A percentile compares a stretch with the other conserved stretches of the same genome.
Evolutionary conservation across 192 early-diverging fungal species (phyloP).

Genomic region (Coemansia sp.): DNA sequence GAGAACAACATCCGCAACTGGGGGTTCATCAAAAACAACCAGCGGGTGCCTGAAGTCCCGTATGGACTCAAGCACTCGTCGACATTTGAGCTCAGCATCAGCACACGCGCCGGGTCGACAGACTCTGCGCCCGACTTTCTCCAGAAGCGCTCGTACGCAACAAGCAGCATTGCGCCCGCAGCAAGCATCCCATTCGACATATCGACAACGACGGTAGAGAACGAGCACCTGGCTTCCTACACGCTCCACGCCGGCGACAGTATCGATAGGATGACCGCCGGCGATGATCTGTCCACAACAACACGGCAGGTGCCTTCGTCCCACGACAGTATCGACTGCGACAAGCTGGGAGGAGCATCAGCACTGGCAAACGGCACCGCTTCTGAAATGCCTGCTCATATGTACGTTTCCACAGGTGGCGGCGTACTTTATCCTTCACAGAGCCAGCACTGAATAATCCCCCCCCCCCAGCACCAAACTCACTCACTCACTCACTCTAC

Average conservation of each 20-base stretch:
- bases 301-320: constrained; percentile 3
- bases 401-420: constrained; percentile 20
- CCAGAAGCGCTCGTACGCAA: constrained; percentile 29
- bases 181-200: constrained; percentile 7
- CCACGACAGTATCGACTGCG: not conserved
- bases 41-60: constrained; percentile 48
- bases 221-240: constrained; percentile 31
- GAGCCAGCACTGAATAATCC: constrained; percentile 33
- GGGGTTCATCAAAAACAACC: constrained; percentile 48
- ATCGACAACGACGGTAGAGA: constrained; percentile 13
- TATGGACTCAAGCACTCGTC: constrained; percentile 52
- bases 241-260: constrained; percentile 31
- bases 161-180: constrained; percentile 7
- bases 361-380: not conserved
- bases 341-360: not conserved
- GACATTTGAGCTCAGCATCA: constrained; percentile 41
- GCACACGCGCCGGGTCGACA: constrained; percentile 48
- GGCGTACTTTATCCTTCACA: constrained; percentile 31
- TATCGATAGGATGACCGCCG: not conserved
- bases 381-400: constrained; percentile 1
- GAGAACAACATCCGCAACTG: constrained; percentile 55
- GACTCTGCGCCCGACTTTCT: constrained; percentile 54
- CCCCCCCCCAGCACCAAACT: too few species aligned
- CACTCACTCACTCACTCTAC: too few species aligned
- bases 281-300: constrained; percentile 5